These are phyloP conservation scores for Populus simonii DNA, from an alignment of 345 rosid species.

Conservation along the genomic window DNA sequence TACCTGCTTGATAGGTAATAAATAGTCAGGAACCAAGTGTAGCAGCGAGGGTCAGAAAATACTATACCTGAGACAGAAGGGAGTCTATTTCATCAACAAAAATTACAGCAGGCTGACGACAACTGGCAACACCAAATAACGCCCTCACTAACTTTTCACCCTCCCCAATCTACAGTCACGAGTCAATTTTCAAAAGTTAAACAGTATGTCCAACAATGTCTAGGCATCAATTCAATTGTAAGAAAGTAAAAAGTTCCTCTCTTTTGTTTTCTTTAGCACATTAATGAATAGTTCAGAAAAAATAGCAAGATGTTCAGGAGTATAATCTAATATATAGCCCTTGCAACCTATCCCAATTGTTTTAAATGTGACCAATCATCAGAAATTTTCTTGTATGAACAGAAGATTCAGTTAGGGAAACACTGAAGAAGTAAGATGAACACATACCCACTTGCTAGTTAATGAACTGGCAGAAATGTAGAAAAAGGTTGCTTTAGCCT, in stretches of 20 bases:
- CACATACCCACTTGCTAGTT: slow-evolving; percentile 96
- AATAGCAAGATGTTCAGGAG: not conserved
- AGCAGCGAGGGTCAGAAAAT: slow-evolving; percentile 12
- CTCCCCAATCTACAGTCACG: slow-evolving; percentile 76
- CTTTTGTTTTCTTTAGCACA: too few relatives aligned
- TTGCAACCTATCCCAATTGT: not conserved
- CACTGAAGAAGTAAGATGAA: slow-evolving; percentile 9
- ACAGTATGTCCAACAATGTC: not conserved
- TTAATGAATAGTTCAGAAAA: not conserved
- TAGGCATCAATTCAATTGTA: not conserved
- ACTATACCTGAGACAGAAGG: slow-evolving; percentile 83
- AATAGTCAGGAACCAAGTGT: not conserved
- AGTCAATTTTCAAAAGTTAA: not conserved
- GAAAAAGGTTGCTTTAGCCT: slow-evolving; percentile 98
- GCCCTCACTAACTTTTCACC: slow-evolving; percentile 99
- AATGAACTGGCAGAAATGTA: slow-evolving; percentile 97
- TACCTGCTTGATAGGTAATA: not conserved
- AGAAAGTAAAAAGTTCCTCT: not conserved
- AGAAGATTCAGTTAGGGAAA: not conserved
- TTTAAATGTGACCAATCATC: not conserved
- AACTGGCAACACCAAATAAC: slow-evolving; percentile 95
- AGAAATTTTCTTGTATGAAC: not conserved
- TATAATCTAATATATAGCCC: not conserved
- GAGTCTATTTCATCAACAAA: slow-evolving; percentile 98
- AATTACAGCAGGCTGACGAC: slow-evolving; percentile 98